Evolutionary conservation across 1,284 basidiomycete genomes (phyloP).

Genomic region (Cerioporus squamosus): DNA sequence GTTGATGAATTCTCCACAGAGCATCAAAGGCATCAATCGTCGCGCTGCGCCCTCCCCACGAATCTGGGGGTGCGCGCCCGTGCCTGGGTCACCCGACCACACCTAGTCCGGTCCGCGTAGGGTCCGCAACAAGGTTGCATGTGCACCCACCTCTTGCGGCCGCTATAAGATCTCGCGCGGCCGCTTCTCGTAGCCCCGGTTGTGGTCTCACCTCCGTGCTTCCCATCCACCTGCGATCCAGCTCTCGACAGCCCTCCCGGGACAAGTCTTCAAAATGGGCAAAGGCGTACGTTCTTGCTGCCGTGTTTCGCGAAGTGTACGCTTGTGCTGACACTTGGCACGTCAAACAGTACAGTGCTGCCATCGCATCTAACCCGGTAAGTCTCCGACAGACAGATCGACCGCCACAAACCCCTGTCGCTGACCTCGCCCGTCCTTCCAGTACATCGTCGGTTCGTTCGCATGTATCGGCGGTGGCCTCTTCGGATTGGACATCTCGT

Average conservation of each 20-base stretch:
- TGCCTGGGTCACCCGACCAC: constrained; percentile 22
- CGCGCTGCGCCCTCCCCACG: not conserved
- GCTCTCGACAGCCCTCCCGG: constrained; percentile 4
- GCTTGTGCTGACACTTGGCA: not conserved
- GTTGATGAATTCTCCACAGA: not conserved
- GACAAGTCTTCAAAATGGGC: constrained; percentile 26
- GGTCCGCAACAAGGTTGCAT: constrained; percentile 5
- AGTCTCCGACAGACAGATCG: constrained; percentile 5
- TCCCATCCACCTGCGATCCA: constrained; percentile 15
- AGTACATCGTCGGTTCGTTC: constrained; percentile 75
- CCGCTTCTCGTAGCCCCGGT: constrained; percentile 1
- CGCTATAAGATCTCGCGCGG: not conserved
- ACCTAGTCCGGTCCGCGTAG: constrained; percentile 9
- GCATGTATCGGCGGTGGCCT: constrained; percentile 82
- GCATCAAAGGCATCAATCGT: not conserved
- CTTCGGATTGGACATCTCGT: constrained; percentile 81
- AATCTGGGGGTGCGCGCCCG: constrained; percentile 3
- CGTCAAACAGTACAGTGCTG: constrained; percentile 38
- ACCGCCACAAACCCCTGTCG: not conserved
- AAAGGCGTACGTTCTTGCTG: constrained; percentile 32
- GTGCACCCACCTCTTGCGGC: not conserved
- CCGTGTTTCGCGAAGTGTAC: not conserved
- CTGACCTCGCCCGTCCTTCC: not conserved
- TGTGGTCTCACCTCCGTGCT: constrained; percentile 15
- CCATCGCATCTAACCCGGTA: constrained; percentile 44